Conservation (phyloP, 257 asterid genomes). For the Henckelia pumila region DNA sequence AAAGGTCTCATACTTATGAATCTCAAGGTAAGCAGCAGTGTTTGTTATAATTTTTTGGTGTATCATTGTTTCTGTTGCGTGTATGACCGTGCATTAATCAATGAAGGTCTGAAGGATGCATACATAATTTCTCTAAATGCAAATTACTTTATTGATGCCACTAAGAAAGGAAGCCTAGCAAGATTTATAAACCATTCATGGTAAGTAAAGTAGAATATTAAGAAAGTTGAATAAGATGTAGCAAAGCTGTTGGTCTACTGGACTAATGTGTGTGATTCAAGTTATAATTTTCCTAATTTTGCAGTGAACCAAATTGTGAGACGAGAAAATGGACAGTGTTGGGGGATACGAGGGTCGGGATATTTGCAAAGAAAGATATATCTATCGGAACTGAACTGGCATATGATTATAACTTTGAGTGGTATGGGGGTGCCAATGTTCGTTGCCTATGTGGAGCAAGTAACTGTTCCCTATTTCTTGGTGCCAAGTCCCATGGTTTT, state of each 20-base stretch:
- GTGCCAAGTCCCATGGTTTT: slow-evolving; percentile 95
- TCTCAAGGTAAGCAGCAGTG: slow-evolving; percentile 47
- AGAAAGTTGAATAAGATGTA: slow-evolving; percentile 21
- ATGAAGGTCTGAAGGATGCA: slow-evolving; percentile 73
- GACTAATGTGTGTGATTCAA: slow-evolving; percentile 15
- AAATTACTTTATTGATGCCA: slow-evolving; percentile 74
- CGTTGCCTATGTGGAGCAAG: slow-evolving; percentile 93
- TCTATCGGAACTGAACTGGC: slow-evolving; percentile 68
- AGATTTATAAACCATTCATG: slow-evolving; percentile 94
- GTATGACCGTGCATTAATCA: slow-evolving; percentile 29
- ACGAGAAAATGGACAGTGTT: slow-evolving; percentile 95
- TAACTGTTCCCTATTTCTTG: slow-evolving; percentile 85
- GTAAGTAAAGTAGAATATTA: slow-evolving; percentile 40
- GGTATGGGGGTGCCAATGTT: slow-evolving; percentile 94
- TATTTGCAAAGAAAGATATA: slow-evolving; percentile 74
- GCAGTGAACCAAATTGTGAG: slow-evolving; percentile 92
- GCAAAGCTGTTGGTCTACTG: slow-evolving; percentile 16
- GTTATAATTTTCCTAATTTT: slow-evolving; percentile 22
- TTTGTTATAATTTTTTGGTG: too few species aligned
- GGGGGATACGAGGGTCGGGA: slow-evolving; percentile 89
- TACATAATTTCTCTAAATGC: slow-evolving; percentile 76
- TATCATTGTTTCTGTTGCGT: too few species aligned
- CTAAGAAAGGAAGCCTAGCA: slow-evolving; percentile 82
- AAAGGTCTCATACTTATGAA: slow-evolving; percentile 72
- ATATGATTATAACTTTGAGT: slow-evolving; percentile 83